Conservation (phyloP, 345 rosid species). For the Rubroshorea leprosula region DNA sequence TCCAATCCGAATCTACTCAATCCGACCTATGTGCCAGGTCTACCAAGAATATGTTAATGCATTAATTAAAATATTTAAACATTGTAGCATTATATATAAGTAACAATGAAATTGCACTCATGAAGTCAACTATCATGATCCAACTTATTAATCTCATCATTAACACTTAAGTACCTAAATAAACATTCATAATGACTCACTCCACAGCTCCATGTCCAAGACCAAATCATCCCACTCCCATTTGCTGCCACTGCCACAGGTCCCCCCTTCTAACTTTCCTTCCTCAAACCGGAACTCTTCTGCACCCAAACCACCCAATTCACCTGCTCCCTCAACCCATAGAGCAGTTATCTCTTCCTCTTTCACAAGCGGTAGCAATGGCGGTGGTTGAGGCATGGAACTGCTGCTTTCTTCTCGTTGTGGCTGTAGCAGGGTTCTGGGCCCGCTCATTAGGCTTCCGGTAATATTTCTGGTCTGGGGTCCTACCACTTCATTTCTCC, state of each 20-base stretch:
- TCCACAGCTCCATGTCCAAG: slow-evolving; percentile 11
- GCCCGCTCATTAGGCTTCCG: background rate
- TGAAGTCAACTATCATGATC: too few relatives aligned
- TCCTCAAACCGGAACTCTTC: slow-evolving; percentile 5
- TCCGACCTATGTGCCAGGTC: too few relatives aligned
- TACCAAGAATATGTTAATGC: too few relatives aligned
- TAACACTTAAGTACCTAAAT: too few relatives aligned
- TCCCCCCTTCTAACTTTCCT: background rate
- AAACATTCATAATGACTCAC: slow-evolving; percentile 7
- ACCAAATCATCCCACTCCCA: slow-evolving; percentile 17
- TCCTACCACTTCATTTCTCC: background rate
- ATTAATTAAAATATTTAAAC: too few relatives aligned
- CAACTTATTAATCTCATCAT: too few relatives aligned
- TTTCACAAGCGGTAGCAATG: background rate
- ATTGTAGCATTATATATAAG: too few relatives aligned
- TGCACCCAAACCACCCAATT: background rate
- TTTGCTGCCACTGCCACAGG: slow-evolving; percentile 7
- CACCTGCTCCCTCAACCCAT: background rate
- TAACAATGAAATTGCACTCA: too few relatives aligned
- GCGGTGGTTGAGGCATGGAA: background rate
- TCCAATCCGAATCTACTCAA: too few relatives aligned
- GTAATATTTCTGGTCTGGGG: background rate
- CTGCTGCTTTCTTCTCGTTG: background rate
- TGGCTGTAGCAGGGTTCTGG: background rate
- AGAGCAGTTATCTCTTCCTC: background rate